Evolutionary conservation across 805 yeast species (phyloP), one percentile per base, ranked within the genome.

Genomic region (Candida glaebosa): DNA sequence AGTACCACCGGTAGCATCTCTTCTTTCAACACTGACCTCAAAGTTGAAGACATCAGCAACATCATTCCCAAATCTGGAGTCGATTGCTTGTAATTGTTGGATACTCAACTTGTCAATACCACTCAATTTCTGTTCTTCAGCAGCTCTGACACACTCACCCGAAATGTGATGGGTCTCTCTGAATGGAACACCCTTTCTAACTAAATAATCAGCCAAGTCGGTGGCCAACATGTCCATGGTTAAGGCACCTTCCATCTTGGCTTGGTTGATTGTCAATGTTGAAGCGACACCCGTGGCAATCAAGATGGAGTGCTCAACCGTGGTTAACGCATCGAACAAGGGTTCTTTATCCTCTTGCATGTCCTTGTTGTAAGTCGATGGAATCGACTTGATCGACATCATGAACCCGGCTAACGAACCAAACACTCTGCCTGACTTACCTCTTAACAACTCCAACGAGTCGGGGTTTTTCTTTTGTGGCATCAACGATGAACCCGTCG

Each of bases 171-270:
- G 99, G 1, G 99, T 93, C 69, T 93, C 98, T 73, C 99, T 87
- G 72, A 93, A 93, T 43, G 99, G 99, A 51, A 93, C 99, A 46
- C 99, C 99, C 65, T 84, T 90, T 71, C 96, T 84, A 39, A 93
- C 99, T 50, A 93, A 75, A 64, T 93, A 93, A 64, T 93, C 99
- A 31, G 99, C 99, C 53, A 93, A 76, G 63, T 93, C 99, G 24
- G 99, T 93, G 16, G 99, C 99, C 54, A 93, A 78, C 99, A 93
- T 93, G 67, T 93, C 99, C 96, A 91, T 91, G 20, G 98, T 90
- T 55, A 93, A 77, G 0, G 98, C 91, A 34, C 76, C 81, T 53
- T 74, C 77, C 99, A 93, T 93, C 52, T 75, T 81, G 40, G 78
- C 84, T 48, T 76, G 74, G 53, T 85, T 75, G 51, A 90, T 86